A percentile compares a stretch with the other conserved stretches of the same genome.
Conservation (phyloP, 2,329 filamentous ascomycete genomes). For the Akanthomyces muscarius region DNA sequence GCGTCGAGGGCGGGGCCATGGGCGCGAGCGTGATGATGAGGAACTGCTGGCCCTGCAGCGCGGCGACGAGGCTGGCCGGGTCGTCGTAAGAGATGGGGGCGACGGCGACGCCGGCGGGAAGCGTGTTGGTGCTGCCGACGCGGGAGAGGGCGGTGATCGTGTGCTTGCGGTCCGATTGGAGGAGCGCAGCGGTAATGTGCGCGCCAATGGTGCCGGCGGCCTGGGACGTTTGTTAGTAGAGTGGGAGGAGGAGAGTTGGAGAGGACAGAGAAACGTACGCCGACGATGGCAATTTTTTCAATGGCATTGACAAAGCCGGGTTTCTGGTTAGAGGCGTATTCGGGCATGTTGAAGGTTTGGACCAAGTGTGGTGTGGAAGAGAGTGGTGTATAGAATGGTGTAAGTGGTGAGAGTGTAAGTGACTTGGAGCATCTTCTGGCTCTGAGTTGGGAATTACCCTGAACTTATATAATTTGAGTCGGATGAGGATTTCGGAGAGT, state of each 20-base stretch:
- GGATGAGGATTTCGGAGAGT: background rate
- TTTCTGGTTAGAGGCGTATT: slow-evolving; percentile 34
- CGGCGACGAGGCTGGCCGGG: slow-evolving; percentile 40
- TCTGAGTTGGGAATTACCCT: background rate
- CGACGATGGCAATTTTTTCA: slow-evolving; percentile 43
- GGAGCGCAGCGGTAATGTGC: slow-evolving; percentile 33
- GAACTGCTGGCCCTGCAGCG: slow-evolving; percentile 51
- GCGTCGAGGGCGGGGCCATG: slow-evolving; percentile 40
- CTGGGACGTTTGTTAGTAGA: slow-evolving; percentile 23
- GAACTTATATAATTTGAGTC: background rate
- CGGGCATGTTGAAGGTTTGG: background rate
- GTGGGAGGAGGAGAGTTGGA: background rate
- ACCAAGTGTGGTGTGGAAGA: background rate
- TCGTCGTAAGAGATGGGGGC: slow-evolving; percentile 43
- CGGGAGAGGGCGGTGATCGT: slow-evolving; percentile 45
- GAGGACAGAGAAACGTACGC: slow-evolving; percentile 34
- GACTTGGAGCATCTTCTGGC: background rate
- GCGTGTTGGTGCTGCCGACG: slow-evolving; percentile 34
- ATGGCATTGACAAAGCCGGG: slow-evolving; percentile 38
- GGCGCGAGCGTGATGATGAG: slow-evolving; percentile 52
- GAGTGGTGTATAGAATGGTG: background rate
- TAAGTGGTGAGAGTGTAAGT: background rate
- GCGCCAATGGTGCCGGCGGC: slow-evolving; percentile 35
- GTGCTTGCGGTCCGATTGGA: slow-evolving; percentile 40
- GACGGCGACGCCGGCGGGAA: slow-evolving; percentile 44